Base-by-base conservation (phyloP, 2,329 filamentous ascomycete genomes). In the Fusarium sp. region DNA sequence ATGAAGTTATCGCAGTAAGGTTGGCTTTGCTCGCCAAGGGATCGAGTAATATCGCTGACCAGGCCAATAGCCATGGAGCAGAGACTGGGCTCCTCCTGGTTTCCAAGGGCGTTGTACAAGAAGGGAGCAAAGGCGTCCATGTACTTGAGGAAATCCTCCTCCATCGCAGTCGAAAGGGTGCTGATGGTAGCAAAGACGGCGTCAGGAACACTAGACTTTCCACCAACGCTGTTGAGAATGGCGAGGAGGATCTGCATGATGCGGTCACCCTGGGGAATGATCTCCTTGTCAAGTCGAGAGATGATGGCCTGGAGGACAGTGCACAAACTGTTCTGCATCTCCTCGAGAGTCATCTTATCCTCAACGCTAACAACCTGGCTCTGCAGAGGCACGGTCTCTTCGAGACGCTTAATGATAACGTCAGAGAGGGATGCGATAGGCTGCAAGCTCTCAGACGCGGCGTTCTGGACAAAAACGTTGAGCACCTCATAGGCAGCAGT, bases 61-160 rank as follows among this genome's bases (percentile, higher is more conserved):
- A 99, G 88, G 75, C 96, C 96, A 80, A 99, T 98, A 75, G 96
- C 95, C 91, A 98, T 97, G 47, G 95, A 92, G 86, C 96, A 98
- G 67, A 98, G 88, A 80, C 90, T 92, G 37, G 94, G 92, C 83
- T 98, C 96, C 71, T 99, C 95, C 79, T 97, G 94, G 85, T 98
- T 98, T 77, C 91, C 92, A 30, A 99, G 90, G 29, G 96, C 96
- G 74, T 94, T 97, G 86, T 96, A 96, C 57, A 99, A 85, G 88
- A 94, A 98, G 12, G 94, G 94, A 46, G 90, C 87, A 81, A 99
- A 99, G 3, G 93, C 89, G 44, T 97, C 94, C 95, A 99, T 98
- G 85, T 99, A 99, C 84, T 97, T 96, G 79, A 91, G 85, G 80
- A 99, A 99, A 73, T 95, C 94, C 57, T 94, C 93, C 78, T 98